Percentiles rank a stretch among this genome's conserved stretches.
Evolutionary conservation across 148 eudicot species (phyloP).

Genomic region (Vaccinium vitisidaea): DNA sequence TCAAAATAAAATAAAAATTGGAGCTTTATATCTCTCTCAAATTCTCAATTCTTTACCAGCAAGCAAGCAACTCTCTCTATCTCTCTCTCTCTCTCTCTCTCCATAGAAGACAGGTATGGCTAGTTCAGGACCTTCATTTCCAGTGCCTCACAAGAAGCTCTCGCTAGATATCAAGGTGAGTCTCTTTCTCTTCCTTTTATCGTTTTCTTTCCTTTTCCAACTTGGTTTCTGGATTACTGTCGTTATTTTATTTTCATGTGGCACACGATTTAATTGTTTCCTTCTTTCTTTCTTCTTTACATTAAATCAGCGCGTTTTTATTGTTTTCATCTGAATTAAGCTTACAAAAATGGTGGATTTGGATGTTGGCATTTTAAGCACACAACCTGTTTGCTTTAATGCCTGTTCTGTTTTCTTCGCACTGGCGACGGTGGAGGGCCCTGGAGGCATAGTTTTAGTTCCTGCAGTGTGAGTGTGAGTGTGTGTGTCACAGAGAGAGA

Average conservation of each 20-base stretch:
- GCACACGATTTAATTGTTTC: not conserved
- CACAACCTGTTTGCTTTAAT: constrained; percentile 23
- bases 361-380: not conserved
- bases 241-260: not conserved
- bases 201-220: not conserved
- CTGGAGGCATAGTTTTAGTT: not conserved
- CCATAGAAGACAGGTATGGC: constrained; percentile 24
- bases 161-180: constrained; percentile 49
- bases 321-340: not conserved
- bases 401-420: constrained; percentile 8
- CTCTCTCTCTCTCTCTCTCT: not conserved
- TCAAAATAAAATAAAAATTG: too few relatives aligned
- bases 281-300: not conserved
- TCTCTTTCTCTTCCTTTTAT: not conserved
- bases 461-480: not conserved
- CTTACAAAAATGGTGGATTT: not conserved
- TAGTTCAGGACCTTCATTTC: constrained; percentile 38
- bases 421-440: not conserved
- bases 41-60: constrained; percentile 3
- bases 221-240: not conserved
- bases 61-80: not conserved
- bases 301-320: not conserved
- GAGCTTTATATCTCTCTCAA: not conserved
- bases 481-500: not conserved
- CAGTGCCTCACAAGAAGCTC: constrained; percentile 52